Conservation (phyloP, 352 stramenopile genomes). For the Phytophthora sansomeana region DNA sequence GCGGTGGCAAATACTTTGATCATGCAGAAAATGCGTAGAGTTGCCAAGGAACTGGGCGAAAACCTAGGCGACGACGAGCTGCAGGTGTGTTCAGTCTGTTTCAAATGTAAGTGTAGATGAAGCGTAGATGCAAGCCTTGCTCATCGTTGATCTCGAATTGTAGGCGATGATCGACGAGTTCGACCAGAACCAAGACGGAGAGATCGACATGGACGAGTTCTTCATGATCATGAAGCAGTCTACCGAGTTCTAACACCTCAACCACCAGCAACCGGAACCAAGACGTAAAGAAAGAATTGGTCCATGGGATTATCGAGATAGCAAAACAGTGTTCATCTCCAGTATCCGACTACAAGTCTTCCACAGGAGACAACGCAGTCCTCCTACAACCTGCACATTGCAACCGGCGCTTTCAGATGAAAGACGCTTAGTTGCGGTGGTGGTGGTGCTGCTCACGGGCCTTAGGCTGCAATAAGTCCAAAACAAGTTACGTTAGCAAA, state of each 20-base stretch:
- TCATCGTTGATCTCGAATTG: not conserved
- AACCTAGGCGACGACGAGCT: constrained; percentile 93
- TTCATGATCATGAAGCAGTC: constrained; percentile 91
- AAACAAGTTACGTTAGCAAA: constrained; percentile 22
- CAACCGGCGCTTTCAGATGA: constrained; percentile 25
- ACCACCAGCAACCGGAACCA: not conserved
- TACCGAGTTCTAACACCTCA: constrained; percentile 60
- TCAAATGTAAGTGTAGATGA: not conserved
- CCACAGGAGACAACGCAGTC: constrained; percentile 17
- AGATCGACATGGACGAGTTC: constrained; percentile 93
- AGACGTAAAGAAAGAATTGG: constrained; percentile 33
- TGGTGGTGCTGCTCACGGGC: constrained; percentile 75
- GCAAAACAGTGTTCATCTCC: constrained; percentile 21
- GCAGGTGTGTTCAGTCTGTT: constrained; percentile 44
- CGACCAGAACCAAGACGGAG: constrained; percentile 93
- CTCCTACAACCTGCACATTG: constrained; percentile 27
- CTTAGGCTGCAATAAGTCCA: constrained; percentile 57
- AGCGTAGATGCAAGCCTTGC: not conserved
- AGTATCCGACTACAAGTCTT: constrained; percentile 4
- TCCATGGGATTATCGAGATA: constrained; percentile 51
- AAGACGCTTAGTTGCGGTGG: constrained; percentile 77
- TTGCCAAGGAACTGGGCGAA: constrained; percentile 94
- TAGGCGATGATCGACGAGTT: constrained; percentile 97
- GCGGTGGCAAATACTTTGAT: not conserved
- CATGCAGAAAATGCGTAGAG: constrained; percentile 93